Evolutionary conservation across 1,284 basidiomycete genomes (phyloP), one percentile per base, ranked within the genome.

Genomic region (Boletus albobrunnescens): DNA sequence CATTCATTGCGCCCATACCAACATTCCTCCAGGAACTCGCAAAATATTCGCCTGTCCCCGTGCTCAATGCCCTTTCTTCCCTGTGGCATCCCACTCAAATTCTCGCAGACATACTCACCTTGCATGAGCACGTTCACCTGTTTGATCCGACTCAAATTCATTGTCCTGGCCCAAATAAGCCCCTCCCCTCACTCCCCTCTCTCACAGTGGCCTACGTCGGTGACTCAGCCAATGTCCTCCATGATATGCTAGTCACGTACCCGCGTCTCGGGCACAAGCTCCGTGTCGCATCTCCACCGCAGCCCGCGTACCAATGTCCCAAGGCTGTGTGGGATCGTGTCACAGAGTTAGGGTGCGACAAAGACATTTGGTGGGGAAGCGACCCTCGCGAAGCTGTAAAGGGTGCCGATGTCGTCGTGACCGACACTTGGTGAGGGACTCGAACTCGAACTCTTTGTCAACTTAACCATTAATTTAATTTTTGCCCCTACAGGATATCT

Each of bases 61-160:
- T 99, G 13, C 77, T 98, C 66, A 99, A 98, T 66, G 95, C 95
- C 2, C 83, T 99, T 19, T 96, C 92, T 3, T 90, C 89, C 14
- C 79, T 94, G 32, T 99, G 94, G 84, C 95, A 99, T 65, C 95
- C 95, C 1, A 96, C 94, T 0, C 95, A 99, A 67, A 87, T 90
- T 53, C 83, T 99, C 22, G 95, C 95, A 3, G 94, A 98, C 70
- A 66, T 99, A 8, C 75, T 97, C 46, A 96, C 95, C 0, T 75
- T 99, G 23, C 81, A 92, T 57, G 94, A 98, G 61, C 73, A 82
- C 51, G 74, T 77, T 0, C 65, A 78, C 54, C 62, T 79, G 12
- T 86, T 87, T 61, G 60, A 63, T 5, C 47, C 54, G 14, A 49
- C 47, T 2, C 53, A 59, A 14, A 51, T 52, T 8, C 43, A 49